Evolutionary conservation across 2,329 filamentous ascomycete species (phyloP), one percentile per base, ranked within the genome.

Genomic region (Cercospora berteroae): DNA sequence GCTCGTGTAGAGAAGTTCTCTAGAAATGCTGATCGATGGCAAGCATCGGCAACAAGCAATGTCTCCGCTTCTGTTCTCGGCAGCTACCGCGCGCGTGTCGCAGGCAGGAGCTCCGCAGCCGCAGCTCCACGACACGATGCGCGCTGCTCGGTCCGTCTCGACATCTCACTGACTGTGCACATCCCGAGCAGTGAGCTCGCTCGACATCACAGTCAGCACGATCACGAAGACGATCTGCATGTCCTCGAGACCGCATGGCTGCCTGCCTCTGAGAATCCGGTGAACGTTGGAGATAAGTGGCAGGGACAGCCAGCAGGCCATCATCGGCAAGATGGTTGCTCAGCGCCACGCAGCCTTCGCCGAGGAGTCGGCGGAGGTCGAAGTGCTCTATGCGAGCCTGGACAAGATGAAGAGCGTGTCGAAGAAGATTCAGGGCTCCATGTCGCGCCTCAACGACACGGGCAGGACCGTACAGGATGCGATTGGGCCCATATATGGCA

Each of bases 371-470:
- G 88, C 88, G 6, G 88, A 90, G 79, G 88, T 89, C 50, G 87
- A 89, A 78, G 87, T 89, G 63, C 79, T 90, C 25, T 86, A 86
- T 71, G 87, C 88, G 65, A 88, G 88, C 72, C 88, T 98, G 69
- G 93, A 96, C 74, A 98, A 97, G 85, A 96, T 96, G 73, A 90
- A 93, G 68, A 88, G 93, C 76, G 86, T 98, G 78, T 97, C 93
- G 33, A 97, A 95, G 83, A 97, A 96, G 83, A 97, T 99, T 65
- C 91, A 96, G 80, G 90, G 91, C 29, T 96, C 92, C 61, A 85
- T 97, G 72, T 87, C 88, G 42, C 87, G 94, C 65, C 84, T 99
- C 36, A 93, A 98, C 74, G 88, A 90, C 42, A 96, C 92, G 63
- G 95, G 94, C 18, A 93, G 93, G 80, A 94, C 91, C 68, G 93